Conservation (phyloP, 371 early-diverging fungal species). For the Lichtheimia ornata region DNA sequence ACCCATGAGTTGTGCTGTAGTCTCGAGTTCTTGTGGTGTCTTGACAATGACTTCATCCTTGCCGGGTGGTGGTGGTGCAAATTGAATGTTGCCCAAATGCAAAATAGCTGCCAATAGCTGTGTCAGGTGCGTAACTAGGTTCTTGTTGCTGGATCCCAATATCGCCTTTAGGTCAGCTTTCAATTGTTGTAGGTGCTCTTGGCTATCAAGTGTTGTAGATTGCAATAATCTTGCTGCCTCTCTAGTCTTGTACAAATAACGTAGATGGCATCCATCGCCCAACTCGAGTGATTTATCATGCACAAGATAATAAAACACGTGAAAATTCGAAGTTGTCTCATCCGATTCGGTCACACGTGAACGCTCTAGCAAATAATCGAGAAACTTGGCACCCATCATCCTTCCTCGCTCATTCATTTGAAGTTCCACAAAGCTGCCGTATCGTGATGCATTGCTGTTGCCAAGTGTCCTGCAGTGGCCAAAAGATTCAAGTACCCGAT, state of each 20-base stretch:
- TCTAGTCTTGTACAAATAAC: slow-evolving; percentile 17
- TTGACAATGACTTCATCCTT: slow-evolving; percentile 65
- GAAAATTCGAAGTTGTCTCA: slow-evolving; percentile 81
- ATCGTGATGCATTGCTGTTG: slow-evolving; percentile 84
- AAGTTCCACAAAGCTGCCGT: slow-evolving; percentile 85
- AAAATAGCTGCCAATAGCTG: slow-evolving; percentile 86
- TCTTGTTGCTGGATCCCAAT: slow-evolving; percentile 71
- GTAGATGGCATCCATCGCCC: slow-evolving; percentile 10
- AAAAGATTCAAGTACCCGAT: slow-evolving; percentile 74
- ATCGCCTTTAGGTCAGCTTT: slow-evolving; percentile 69
- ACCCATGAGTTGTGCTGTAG: slow-evolving; percentile 81
- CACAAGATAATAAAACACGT: slow-evolving; percentile 88
- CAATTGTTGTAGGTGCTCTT: slow-evolving; percentile 41
- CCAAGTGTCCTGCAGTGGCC: slow-evolving; percentile 75
- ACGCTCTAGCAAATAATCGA: slow-evolving; percentile 90
- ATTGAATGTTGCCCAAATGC: slow-evolving; percentile 85
- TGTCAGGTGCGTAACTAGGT: slow-evolving; percentile 75
- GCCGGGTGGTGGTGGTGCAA: slow-evolving; percentile 49
- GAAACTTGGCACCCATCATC: slow-evolving; percentile 83
- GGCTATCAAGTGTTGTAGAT: slow-evolving; percentile 4
- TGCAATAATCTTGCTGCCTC: not conserved
- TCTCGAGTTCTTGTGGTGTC: slow-evolving; percentile 65
- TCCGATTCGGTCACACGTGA: slow-evolving; percentile 60
- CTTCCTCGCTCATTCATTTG: slow-evolving; percentile 89
- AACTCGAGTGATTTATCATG: slow-evolving; percentile 50